A percentile compares a stretch with the other conserved stretches of the same genome.
Conservation (phyloP, 1,284 basidiomycete genomes). For the Wolfiporia cocos region DNA sequence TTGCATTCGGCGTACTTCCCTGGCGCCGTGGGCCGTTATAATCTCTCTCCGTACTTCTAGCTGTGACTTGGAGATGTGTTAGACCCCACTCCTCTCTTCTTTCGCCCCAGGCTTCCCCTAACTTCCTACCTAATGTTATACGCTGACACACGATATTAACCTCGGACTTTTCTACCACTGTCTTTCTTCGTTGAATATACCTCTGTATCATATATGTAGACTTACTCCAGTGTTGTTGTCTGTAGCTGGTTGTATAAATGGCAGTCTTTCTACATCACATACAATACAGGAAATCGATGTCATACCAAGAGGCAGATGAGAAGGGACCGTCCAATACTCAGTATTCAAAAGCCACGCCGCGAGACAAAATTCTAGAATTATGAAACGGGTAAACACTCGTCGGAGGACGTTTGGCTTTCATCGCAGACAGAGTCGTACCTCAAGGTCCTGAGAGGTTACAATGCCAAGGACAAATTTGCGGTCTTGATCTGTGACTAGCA, state of each 20-base stretch:
- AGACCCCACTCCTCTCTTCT: neutral
- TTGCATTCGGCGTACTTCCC: conserved; percentile 20
- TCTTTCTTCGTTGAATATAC: too few species aligned
- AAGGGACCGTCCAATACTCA: too few species aligned
- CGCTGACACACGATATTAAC: too few species aligned
- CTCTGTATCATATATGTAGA: too few species aligned
- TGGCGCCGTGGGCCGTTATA: conserved; percentile 1
- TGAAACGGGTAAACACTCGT: neutral
- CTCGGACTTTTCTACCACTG: too few species aligned
- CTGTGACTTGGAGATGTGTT: neutral
- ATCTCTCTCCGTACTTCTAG: neutral
- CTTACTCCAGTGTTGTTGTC: too few species aligned
- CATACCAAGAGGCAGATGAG: too few species aligned
- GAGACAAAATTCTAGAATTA: conserved; percentile 43
- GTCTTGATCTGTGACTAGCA: conserved; percentile 70
- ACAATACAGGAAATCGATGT: too few species aligned
- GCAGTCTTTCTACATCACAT: too few species aligned
- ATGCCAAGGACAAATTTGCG: conserved; percentile 86
- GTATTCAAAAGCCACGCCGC: conserved; percentile 41
- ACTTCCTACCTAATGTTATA: too few species aligned
- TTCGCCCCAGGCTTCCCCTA: too few species aligned
- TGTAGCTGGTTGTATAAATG: too few species aligned
- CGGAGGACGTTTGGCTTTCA: neutral
- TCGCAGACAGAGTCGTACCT: conserved; percentile 33
- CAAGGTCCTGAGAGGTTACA: conserved; percentile 75